These are phyloP conservation scores for Cokeromyces recurvatus DNA, from an alignment of 371 early-diverging fungal species.

Conservation along the genomic window DNA sequence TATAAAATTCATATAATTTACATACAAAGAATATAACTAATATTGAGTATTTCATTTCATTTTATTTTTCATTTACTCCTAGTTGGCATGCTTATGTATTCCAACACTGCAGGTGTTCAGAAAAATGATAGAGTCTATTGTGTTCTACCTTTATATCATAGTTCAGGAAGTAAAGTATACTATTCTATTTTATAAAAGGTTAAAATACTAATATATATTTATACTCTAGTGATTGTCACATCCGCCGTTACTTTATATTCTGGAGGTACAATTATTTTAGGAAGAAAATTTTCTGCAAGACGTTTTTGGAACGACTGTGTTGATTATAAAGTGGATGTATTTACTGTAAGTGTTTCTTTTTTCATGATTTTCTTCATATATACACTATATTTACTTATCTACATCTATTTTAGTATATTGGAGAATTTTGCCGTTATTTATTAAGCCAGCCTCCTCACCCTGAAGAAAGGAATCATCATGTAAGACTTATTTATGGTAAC, in stretches of 20 bases:
- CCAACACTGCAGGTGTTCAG: conserved; percentile 7
- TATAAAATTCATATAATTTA: neutral
- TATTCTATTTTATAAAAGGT: too few species aligned
- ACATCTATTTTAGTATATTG: conserved; percentile 56
- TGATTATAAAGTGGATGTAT: conserved; percentile 33
- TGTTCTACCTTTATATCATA: conserved; percentile 50
- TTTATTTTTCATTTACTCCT: too few species aligned
- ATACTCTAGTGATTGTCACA: conserved; percentile 28
- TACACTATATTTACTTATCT: too few species aligned
- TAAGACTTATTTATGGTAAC: conserved; percentile 60
- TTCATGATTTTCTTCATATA: too few species aligned
- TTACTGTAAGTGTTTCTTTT: conserved; percentile 18
- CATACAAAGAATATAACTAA: too few species aligned
- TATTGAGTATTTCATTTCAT: too few species aligned
- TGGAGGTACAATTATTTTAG: conserved; percentile 40
- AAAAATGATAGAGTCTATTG: conserved; percentile 38
- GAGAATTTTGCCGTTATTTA: conserved; percentile 68
- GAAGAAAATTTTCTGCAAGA: conserved; percentile 45
- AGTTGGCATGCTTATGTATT: conserved; percentile 17
- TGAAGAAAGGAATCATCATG: conserved; percentile 40
- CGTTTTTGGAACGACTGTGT: conserved; percentile 49
- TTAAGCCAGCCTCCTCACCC: conserved; percentile 44
- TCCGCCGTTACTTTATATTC: conserved; percentile 17
- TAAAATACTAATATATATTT: neutral
- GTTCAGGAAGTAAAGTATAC: conserved; percentile 36